Conservation (phyloP, 2,329 filamentous ascomycete genomes). For the Trichoderma brevicompactum region DNA sequence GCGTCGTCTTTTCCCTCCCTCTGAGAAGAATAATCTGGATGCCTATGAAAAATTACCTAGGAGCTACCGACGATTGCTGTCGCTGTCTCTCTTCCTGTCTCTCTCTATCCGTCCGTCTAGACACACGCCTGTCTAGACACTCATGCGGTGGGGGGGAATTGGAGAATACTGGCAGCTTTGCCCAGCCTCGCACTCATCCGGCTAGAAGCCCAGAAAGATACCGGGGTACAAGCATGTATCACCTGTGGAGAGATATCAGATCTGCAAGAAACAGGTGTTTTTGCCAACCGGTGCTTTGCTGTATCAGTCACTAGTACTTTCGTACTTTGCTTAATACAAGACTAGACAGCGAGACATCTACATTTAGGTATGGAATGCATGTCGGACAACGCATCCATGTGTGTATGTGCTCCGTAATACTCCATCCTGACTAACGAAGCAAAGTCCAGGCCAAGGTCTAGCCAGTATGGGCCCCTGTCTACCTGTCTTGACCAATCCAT, state of each 20-base stretch:
- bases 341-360: conserved; percentile 5
- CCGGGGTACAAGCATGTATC: neutral
- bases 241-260: neutral
- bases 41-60: too few species aligned
- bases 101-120: too few species aligned
- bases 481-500: neutral
- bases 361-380: conserved; percentile 3
- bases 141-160: too few species aligned
- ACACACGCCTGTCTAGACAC: too few species aligned
- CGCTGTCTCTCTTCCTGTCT: too few species aligned
- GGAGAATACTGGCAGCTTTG: neutral
- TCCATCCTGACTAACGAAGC: neutral
- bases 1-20: too few species aligned
- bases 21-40: too few species aligned
- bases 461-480: conserved; percentile 1
- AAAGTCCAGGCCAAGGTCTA: neutral
- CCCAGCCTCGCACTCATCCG: neutral
- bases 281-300: neutral
- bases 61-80: too few species aligned
- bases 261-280: conserved; percentile 20
- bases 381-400: conserved; percentile 24
- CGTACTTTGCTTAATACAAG: neutral
- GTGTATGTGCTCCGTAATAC: conserved; percentile 18
- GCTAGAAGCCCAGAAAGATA: neutral
- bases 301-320: neutral